A percentile compares a stretch with the other conserved stretches of the same genome.
Evolutionary conservation across 148 eudicot species (phyloP).

Genomic region (Cornus florida): DNA sequence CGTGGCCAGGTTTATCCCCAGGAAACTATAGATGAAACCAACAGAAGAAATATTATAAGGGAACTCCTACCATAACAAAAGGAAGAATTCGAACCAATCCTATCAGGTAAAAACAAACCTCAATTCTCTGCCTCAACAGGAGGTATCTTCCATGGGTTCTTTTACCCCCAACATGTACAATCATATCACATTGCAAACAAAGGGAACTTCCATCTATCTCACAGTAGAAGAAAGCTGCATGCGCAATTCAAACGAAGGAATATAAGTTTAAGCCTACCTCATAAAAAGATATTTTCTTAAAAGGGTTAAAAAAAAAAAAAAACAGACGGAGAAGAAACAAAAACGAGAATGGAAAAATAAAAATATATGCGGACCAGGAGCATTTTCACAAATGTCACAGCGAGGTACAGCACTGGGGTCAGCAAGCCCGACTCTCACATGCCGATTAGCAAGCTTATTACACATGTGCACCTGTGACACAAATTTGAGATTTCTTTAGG

Average conservation of each 20-base stretch:
- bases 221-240: constrained; percentile 82
- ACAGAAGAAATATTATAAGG: background rate
- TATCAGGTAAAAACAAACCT: constrained; percentile 56
- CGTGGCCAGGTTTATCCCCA: constrained; percentile 46
- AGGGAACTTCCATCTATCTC: constrained; percentile 86
- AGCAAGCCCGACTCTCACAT: constrained; percentile 77
- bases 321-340: background rate
- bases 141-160: constrained; percentile 78
- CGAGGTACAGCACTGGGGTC: constrained; percentile 70
- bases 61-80: constrained; percentile 4
- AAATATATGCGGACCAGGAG: constrained; percentile 55
- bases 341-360: background rate
- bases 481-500: background rate
- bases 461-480: constrained; percentile 69
- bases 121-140: constrained; percentile 68
- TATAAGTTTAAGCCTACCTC: background rate
- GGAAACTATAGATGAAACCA: constrained; percentile 54
- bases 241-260: background rate
- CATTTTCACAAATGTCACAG: constrained; percentile 88
- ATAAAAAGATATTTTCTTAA: background rate
- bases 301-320: constrained; percentile 8
- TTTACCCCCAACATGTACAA: constrained; percentile 83
- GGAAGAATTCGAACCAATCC: constrained; percentile 5
- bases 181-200: constrained; percentile 87
- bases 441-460: constrained; percentile 91